A percentile compares a stretch with the other conserved stretches of the same genome.
These are phyloP conservation scores for Metschnikowia anglica DNA, from an alignment of 805 yeast genomes.

Conservation along the genomic window DNA sequence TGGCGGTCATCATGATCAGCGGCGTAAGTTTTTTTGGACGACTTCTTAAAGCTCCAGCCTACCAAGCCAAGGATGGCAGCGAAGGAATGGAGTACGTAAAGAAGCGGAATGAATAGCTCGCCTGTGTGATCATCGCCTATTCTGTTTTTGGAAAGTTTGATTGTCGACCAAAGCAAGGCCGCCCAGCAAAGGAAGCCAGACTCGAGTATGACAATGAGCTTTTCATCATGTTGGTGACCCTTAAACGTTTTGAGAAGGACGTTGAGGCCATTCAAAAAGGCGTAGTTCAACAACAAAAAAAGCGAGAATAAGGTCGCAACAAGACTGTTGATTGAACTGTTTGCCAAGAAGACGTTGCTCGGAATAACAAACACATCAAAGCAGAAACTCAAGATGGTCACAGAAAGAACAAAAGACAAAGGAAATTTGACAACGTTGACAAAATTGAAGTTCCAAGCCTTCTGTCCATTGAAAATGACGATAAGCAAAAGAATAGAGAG, in stretches of 20 bases:
- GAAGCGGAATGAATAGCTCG: slow-evolving; percentile 46
- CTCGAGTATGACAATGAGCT: slow-evolving; percentile 56
- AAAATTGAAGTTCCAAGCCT: slow-evolving; percentile 46
- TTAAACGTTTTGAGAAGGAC: slow-evolving; percentile 33
- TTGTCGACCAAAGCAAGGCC: slow-evolving; percentile 42
- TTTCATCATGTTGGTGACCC: slow-evolving; percentile 46
- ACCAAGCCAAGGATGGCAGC: slow-evolving; percentile 54
- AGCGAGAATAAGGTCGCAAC: slow-evolving; percentile 42
- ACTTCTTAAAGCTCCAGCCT: slow-evolving; percentile 39
- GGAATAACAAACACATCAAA: slow-evolving; percentile 22
- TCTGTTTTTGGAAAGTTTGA: slow-evolving; percentile 48
- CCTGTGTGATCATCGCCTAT: slow-evolving; percentile 51
- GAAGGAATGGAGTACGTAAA: slow-evolving; percentile 47
- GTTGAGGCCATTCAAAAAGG: slow-evolving; percentile 49
- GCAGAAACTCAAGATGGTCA: slow-evolving; percentile 27
- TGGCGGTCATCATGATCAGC: slow-evolving; percentile 26
- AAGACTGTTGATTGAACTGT: slow-evolving; percentile 41
- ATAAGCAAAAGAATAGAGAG: slow-evolving; percentile 46
- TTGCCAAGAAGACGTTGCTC: slow-evolving; percentile 36
- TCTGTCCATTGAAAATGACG: slow-evolving; percentile 46
- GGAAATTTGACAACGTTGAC: slow-evolving; percentile 57
- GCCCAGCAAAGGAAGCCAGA: slow-evolving; percentile 59
- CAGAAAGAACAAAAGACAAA: slow-evolving; percentile 40
- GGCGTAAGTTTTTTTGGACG: slow-evolving; percentile 5
- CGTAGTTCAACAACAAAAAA: slow-evolving; percentile 54